Evolutionary conservation across 352 stramenopile genomes (phyloP), one percentile per base, ranked within the genome.

Genomic region (Phytophthora fragariaefolia): DNA sequence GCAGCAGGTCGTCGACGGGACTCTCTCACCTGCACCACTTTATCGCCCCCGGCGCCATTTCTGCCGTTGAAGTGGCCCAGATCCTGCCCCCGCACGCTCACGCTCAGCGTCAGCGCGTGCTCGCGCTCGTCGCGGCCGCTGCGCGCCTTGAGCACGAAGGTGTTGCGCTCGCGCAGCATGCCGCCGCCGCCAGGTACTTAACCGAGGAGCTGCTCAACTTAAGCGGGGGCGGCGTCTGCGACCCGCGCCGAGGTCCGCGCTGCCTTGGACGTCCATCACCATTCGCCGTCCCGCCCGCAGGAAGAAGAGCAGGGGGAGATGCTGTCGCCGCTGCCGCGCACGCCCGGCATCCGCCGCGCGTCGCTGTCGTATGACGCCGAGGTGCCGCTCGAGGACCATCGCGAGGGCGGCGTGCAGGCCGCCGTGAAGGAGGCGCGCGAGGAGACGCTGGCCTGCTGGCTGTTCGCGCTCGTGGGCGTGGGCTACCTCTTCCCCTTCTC

Each of bases 401-500:
- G 70, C 23, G 58, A 76, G 2, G 59, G 70, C 1, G 63, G 59
- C 4, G 55, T 81, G 12, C 69, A 61, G 23, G 58, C 13, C 17
- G 59, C 55, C 28, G 38, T 73, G 18, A 72, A 82, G 60, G 72
- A 75, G 23, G 70, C 61, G 26, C 76, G 63, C 2, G 83, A 93
- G 36, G 80, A 92, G 68, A 68, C 61, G 32, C 28, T 73, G 28
- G 79, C 84, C 15, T 87, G 81, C 47, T 75, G 87, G 51, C 66
- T 96, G 22, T 92, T 94, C 50, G 67, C 79, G 51, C 79, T 93
- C 48, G 78, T 93, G 20, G 86, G 85, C 53, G 78, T 93, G 36
- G 88, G 85, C 22, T 96, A 96, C 66, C 71, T 96, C 56, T 96
- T 96, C 66, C 88, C 88, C 15, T 96, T 96, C 71, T 96, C 88